Evolutionary conservation across 352 stramenopile genomes (phyloP).

Genomic region (Phytophthora fragariae): DNA sequence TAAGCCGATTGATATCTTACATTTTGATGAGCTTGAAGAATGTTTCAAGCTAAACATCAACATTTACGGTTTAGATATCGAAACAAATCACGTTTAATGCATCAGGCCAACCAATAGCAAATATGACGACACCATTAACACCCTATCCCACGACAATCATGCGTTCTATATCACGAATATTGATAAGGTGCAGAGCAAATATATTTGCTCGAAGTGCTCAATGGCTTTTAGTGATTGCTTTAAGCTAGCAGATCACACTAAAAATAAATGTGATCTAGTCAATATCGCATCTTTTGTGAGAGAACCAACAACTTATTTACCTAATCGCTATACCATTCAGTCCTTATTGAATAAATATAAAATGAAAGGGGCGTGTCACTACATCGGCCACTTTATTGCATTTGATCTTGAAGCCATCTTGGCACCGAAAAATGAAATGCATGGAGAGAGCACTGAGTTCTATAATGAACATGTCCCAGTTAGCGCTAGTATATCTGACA

Average conservation of each 20-base stretch:
- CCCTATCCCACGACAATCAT: too few species aligned
- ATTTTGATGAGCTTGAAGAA: conserved; percentile 19
- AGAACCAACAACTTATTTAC: not conserved
- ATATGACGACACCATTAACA: too few species aligned
- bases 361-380: too few species aligned
- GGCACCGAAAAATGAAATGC: too few species aligned
- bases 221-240: not conserved
- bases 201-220: not conserved
- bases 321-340: too few species aligned
- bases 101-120: not conserved
- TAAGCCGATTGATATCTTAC: conserved; percentile 10
- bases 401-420: not conserved
- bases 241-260: not conserved
- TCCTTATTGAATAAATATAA: too few species aligned
- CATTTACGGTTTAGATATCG: not conserved
- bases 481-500: not conserved
- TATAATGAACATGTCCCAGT: not conserved
- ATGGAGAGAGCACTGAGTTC: not conserved
- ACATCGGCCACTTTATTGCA: not conserved
- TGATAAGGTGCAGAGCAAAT: not conserved
- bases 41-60: not conserved
- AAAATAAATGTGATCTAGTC: not conserved
- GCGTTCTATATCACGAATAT: conserved; percentile 2
- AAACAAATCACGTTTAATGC: not conserved
- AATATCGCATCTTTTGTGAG: not conserved